Base-by-base conservation (phyloP, 2,329 filamentous ascomycete genomes). In the Diatrype stigma region DNA sequence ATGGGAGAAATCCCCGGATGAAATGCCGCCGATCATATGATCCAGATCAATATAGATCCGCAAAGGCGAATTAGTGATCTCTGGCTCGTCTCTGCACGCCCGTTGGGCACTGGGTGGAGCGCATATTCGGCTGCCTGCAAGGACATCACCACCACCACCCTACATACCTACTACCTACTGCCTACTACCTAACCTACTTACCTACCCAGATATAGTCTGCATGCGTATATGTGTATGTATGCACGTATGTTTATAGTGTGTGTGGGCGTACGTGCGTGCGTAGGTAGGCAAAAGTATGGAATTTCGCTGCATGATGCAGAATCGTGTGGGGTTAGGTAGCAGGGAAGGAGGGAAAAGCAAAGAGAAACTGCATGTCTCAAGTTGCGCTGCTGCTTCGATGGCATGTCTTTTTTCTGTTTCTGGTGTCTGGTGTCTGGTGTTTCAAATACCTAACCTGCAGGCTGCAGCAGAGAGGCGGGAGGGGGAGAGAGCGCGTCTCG, bases 1-100 rank as follows among this genome's bases (percentile, higher is more conserved):
- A 55, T 66, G 63, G 63, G 49, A 66, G 62, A 66, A 66, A 56
- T 46, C 40, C 30, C 58, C 64, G 65, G 63, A 46, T 63, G 61
- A 65, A 65, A 56, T 37, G 16, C 23, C 48, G 59, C 56, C 60
- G 60, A 65, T 65, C 63, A 65, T 63, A 63, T 65, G 63, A 62
- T 55, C 53, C 53, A 51, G 51, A 54, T 48, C 48, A 47, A 52
- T 49, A 51, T 51, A 55, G 57, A 56, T 51, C 48, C 42, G 52
- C 51, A 48, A 30, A 30, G 26, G 26, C 26, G 26, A 30, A 30
- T 30, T 30, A 30, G 26, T 30, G 26, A 30, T 30, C 26, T 30
- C 26, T 6, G 26, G 26, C 26, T 48, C 42, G 46, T 42, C 46
- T 40, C 37, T 40, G 37, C 37, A 40, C 37, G 37, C 37, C 37